These are phyloP conservation scores for Aspergillus sclerotioniger DNA, from an alignment of 495 filamentous ascomycete species.

Conservation along the genomic window DNA sequence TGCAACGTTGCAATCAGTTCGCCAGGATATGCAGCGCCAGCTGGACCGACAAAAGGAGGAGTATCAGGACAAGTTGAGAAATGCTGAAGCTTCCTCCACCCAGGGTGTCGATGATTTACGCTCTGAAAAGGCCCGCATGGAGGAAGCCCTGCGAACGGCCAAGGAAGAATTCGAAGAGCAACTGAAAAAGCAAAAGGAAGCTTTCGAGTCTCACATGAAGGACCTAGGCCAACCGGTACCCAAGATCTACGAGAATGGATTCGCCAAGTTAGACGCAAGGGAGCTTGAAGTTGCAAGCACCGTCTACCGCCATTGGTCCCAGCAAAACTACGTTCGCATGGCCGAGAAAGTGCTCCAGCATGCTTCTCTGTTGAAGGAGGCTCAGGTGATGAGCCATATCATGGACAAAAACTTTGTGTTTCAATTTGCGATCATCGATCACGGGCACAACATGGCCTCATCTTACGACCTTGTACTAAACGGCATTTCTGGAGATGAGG, in stretches of 20 bases:
- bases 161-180: constrained; percentile 87
- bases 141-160: constrained; percentile 70
- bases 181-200: constrained; percentile 68
- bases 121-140: constrained; percentile 83
- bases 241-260: constrained; percentile 48
- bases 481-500: constrained; percentile 86
- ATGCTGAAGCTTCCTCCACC: constrained; percentile 67
- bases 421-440: constrained; percentile 88
- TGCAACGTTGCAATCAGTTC: constrained; percentile 67
- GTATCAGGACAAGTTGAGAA: constrained; percentile 76
- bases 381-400: constrained; percentile 95
- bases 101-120: constrained; percentile 81
- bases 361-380: constrained; percentile 86
- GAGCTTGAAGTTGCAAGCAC: constrained; percentile 69
- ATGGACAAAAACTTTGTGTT: constrained; percentile 94
- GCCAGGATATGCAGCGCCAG: constrained; percentile 85
- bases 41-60: constrained; percentile 81
- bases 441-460: constrained; percentile 83
- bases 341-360: constrained; percentile 89
- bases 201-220: constrained; percentile 68
- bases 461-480: constrained; percentile 96
- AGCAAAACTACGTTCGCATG: constrained; percentile 87
- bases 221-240: constrained; percentile 56
- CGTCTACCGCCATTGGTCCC: constrained; percentile 71
- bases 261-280: constrained; percentile 60